phyloP scores from a whole-genome alignment of 2,329 filamentous ascomycete genomes.

The Dactylellina cionopaga region DNA sequence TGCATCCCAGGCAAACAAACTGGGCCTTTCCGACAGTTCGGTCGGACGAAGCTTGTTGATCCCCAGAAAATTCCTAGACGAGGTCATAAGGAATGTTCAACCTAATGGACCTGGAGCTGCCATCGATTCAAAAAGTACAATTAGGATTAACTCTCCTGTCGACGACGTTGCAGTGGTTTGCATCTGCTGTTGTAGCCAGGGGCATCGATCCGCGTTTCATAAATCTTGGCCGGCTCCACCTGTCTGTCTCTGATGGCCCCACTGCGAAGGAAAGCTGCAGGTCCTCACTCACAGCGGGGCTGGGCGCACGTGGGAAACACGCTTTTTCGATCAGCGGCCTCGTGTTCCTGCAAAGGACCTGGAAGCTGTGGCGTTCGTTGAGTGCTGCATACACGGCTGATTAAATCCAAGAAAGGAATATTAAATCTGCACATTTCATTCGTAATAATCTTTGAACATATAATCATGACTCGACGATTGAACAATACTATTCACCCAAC shows the following conservation, averaged over 20 bases:
- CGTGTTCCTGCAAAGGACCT: slow-evolving; percentile 31
- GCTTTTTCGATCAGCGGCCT: slow-evolving; percentile 51
- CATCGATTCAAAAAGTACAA: too few relatives aligned
- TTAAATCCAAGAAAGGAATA: not conserved
- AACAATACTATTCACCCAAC: too few relatives aligned
- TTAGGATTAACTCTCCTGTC: too few relatives aligned
- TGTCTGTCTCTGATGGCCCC: slow-evolving; percentile 17
- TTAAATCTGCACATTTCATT: slow-evolving; percentile 4
- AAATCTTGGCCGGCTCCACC: slow-evolving; percentile 27
- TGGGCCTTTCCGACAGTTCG: slow-evolving; percentile 31
- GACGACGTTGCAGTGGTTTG: slow-evolving; percentile 28
- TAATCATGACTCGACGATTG: too few relatives aligned
- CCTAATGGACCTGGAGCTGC: too few relatives aligned
- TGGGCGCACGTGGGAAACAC: slow-evolving; percentile 52
- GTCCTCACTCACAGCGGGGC: slow-evolving; percentile 30
- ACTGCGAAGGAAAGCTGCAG: slow-evolving; percentile 34
- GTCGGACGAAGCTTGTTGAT: slow-evolving; percentile 35
- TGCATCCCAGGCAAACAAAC: slow-evolving; percentile 28
- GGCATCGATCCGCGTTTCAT: slow-evolving; percentile 49
- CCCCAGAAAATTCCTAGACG: not conserved
- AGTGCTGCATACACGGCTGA: slow-evolving; percentile 21
- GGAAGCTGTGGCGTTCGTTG: slow-evolving; percentile 8
- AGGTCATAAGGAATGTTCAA: not conserved
- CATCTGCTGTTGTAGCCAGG: slow-evolving; percentile 25
- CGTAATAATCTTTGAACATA: too few relatives aligned